These are phyloP conservation scores for Coemansia sp. DNA, from an alignment of 192 early-diverging fungal genomes.

Conservation along the genomic window DNA sequence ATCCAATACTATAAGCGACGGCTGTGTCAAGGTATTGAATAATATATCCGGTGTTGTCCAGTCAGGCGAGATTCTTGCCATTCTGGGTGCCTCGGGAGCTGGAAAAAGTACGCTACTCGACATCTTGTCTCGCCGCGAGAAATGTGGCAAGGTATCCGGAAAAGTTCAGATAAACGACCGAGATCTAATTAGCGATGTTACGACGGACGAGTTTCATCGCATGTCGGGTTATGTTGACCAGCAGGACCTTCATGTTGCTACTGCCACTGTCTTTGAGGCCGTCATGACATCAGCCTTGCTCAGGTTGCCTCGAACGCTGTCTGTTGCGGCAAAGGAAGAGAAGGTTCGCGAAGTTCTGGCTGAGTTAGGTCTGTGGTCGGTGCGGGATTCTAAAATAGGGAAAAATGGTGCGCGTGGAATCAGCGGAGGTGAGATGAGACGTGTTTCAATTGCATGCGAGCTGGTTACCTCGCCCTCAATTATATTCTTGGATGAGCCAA, in stretches of 20 bases:
- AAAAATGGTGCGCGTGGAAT: constrained; percentile 72
- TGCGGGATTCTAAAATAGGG: constrained; percentile 84
- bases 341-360: constrained; percentile 74
- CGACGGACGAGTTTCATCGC: constrained; percentile 61
- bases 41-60: constrained; percentile 73
- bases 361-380: constrained; percentile 79
- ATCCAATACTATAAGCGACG: not conserved
- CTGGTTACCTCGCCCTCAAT: constrained; percentile 89
- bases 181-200: constrained; percentile 60
- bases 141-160: constrained; percentile 68
- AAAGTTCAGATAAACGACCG: constrained; percentile 85
- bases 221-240: constrained; percentile 88
- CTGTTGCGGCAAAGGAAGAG: constrained; percentile 58
- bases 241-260: constrained; percentile 84
- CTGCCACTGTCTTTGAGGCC: constrained; percentile 86
- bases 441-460: constrained; percentile 93
- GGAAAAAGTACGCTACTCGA: constrained; percentile 94
- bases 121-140: constrained; percentile 80
- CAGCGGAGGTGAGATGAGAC: constrained; percentile 89
- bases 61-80: constrained; percentile 88
- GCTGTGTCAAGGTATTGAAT: constrained; percentile 55
- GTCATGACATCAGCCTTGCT: constrained; percentile 86
- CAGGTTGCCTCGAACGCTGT: constrained; percentile 67
- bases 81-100: constrained; percentile 91
- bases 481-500: constrained; percentile 85